Percentiles rank a stretch among this genome's conserved stretches.
These are phyloP conservation scores for Penicillium herquei DNA, from an alignment of 495 filamentous ascomycete species.

Conservation along the genomic window DNA sequence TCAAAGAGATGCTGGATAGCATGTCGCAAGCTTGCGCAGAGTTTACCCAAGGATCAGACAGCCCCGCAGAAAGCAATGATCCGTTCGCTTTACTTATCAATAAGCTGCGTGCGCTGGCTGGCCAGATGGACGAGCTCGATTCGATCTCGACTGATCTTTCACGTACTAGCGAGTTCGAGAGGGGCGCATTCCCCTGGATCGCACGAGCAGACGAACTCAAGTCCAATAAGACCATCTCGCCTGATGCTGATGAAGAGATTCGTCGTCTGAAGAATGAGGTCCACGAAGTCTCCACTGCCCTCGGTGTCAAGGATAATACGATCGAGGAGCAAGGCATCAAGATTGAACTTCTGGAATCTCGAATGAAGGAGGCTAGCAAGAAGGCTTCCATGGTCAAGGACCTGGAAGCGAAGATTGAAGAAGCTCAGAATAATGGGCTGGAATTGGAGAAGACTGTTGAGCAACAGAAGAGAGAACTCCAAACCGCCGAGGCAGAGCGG, in stretches of 20 bases:
- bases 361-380: slow-evolving; percentile 53
- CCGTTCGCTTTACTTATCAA: slow-evolving; percentile 67
- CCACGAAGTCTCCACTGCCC: slow-evolving; percentile 57
- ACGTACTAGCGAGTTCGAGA: slow-evolving; percentile 83
- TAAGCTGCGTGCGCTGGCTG: slow-evolving; percentile 63
- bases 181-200: slow-evolving; percentile 74
- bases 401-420: slow-evolving; percentile 60
- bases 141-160: slow-evolving; percentile 70
- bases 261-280: slow-evolving; percentile 71
- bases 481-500: slow-evolving; percentile 58
- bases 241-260: slow-evolving; percentile 78
- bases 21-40: slow-evolving; percentile 56
- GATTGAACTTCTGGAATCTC: slow-evolving; percentile 52
- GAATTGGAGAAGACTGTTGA: slow-evolving; percentile 40
- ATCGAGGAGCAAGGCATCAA: slow-evolving; percentile 83
- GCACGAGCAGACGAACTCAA: slow-evolving; percentile 76
- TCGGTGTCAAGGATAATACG: slow-evolving; percentile 86
- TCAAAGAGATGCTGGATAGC: slow-evolving; percentile 60
- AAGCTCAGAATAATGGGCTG: slow-evolving; percentile 46
- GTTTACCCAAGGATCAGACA: slow-evolving; percentile 28
- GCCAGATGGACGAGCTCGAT: slow-evolving; percentile 68
- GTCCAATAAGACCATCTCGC: slow-evolving; percentile 69
- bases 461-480: slow-evolving; percentile 41
- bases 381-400: slow-evolving; percentile 47
- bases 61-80: slow-evolving; percentile 48